Evolutionary conservation across 2,329 filamentous ascomycete species (phyloP).

Genomic region (Cladosporium halotolerans): DNA sequence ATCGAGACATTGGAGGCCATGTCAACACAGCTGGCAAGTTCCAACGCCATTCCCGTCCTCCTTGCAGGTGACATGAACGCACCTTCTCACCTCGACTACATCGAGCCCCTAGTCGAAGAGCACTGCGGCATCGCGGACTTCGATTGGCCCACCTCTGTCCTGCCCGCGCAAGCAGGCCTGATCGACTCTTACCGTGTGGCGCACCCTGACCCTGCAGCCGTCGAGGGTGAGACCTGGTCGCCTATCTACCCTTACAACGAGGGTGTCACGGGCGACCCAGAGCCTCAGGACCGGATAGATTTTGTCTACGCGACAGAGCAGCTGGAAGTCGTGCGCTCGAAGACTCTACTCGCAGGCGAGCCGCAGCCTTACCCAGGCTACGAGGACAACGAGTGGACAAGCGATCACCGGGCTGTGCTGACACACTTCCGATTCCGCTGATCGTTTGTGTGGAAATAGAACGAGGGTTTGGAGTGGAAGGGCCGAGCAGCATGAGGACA

Average conservation of each 20-base stretch:
- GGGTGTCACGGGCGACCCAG: neutral
- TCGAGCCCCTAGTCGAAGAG: neutral
- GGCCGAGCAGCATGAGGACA: too few species aligned
- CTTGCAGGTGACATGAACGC: conserved; percentile 5
- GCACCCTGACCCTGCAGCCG: conserved; percentile 1
- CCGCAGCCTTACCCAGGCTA: neutral
- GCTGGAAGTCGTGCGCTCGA: neutral
- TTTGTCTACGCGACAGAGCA: conserved; percentile 6
- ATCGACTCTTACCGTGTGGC: conserved; percentile 3
- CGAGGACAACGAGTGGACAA: conserved; percentile 2
- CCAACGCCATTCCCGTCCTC: neutral
- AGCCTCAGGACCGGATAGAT: conserved; percentile 7
- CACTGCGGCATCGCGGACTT: conserved; percentile 5
- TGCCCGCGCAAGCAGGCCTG: conserved; percentile 3
- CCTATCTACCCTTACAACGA: conserved; percentile 1
- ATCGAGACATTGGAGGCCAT: neutral
- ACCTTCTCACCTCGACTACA: conserved; percentile 6
- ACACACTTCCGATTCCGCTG: neutral
- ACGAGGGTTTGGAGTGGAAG: too few species aligned
- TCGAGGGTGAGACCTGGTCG: conserved; percentile 1
- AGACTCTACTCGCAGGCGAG: neutral
- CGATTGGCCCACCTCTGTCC: conserved; percentile 4
- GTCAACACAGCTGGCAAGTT: neutral
- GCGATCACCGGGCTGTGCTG: conserved; percentile 1
- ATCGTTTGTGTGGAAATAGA: neutral